Conservation (phyloP, 2,329 filamentous ascomycete species). For the Rutstroemia sp. region DNA sequence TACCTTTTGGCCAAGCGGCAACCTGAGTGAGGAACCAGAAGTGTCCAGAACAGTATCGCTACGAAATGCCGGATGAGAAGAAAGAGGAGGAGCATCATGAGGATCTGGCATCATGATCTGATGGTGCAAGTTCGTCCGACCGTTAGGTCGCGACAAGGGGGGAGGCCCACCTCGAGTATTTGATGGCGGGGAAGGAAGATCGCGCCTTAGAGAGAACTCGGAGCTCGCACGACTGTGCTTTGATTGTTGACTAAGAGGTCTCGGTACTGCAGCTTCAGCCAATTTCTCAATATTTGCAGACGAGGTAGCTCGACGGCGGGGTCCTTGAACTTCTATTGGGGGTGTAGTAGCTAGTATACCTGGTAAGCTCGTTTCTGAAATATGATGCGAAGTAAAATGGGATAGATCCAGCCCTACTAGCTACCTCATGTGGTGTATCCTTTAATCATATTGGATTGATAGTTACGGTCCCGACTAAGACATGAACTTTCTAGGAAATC, state of each 20-base stretch:
- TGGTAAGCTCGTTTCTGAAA: background rate
- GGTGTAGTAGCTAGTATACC: background rate
- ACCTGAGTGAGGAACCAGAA: slow-evolving; percentile 14
- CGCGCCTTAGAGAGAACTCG: slow-evolving; percentile 55
- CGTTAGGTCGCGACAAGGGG: slow-evolving; percentile 28
- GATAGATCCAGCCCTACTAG: no score
- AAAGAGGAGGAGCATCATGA: slow-evolving; percentile 26
- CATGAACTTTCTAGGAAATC: background rate
- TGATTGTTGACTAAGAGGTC: slow-evolving; percentile 53
- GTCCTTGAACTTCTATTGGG: slow-evolving; percentile 28
- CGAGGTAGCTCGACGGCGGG: slow-evolving; percentile 51
- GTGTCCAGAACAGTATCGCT: slow-evolving; percentile 19
- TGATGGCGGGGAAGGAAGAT: slow-evolving; percentile 41
- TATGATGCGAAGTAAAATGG: background rate
- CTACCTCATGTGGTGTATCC: background rate
- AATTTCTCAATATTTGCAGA: slow-evolving; percentile 53
- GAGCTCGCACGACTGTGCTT: slow-evolving; percentile 66
- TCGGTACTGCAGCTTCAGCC: slow-evolving; percentile 39
- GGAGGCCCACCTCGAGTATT: slow-evolving; percentile 22
- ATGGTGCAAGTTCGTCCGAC: slow-evolving; percentile 26
- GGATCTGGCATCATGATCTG: slow-evolving; percentile 25
- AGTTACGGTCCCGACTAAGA: background rate
- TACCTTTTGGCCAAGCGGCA: slow-evolving; percentile 10
- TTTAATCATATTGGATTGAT: background rate
- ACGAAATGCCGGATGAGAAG: slow-evolving; percentile 27